These are phyloP conservation scores for Musa beccarii DNA, from an alignment of 176 grass and related monocot species.

Conservation along the genomic window DNA sequence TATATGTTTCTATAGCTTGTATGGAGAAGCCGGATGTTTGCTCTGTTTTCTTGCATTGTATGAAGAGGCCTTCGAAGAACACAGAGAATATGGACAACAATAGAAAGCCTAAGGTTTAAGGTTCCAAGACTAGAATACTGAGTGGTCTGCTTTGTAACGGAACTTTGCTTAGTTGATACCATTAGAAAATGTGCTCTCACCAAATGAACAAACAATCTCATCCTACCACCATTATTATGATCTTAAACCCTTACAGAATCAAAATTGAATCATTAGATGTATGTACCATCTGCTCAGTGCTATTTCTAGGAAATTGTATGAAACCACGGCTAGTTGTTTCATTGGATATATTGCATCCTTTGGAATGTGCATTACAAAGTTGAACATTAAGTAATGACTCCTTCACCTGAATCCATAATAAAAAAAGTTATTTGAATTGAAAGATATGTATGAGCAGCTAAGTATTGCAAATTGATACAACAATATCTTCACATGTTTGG, in stretches of 20 bases:
- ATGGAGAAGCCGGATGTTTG: too few species aligned
- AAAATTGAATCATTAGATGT: background rate
- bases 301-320: slow-evolving; percentile 58
- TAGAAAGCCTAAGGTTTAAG: too few species aligned
- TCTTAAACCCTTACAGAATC: background rate
- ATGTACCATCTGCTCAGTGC: slow-evolving; percentile 62
- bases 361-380: slow-evolving; percentile 44
- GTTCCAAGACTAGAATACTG: too few species aligned
- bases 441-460: background rate
- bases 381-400: slow-evolving; percentile 60
- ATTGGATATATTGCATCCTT: slow-evolving; percentile 36
- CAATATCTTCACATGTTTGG: slow-evolving; percentile 38
- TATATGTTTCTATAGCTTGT: too few species aligned
- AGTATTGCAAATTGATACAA: background rate
- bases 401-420: slow-evolving; percentile 18
- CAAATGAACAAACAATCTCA: too few species aligned
- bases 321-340: slow-evolving; percentile 25
- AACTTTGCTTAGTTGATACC: too few species aligned
- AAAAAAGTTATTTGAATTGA: background rate
- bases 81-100: too few species aligned
- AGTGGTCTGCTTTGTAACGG: too few species aligned
- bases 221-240: too few species aligned
- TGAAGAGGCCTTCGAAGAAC: too few species aligned
- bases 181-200: too few species aligned
- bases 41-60: too few species aligned